Percentiles rank a stretch among this genome's conserved stretches.
phyloP scores from a whole-genome alignment of 192 early-diverging fungal genomes.

The Coemansia sp. region DNA sequence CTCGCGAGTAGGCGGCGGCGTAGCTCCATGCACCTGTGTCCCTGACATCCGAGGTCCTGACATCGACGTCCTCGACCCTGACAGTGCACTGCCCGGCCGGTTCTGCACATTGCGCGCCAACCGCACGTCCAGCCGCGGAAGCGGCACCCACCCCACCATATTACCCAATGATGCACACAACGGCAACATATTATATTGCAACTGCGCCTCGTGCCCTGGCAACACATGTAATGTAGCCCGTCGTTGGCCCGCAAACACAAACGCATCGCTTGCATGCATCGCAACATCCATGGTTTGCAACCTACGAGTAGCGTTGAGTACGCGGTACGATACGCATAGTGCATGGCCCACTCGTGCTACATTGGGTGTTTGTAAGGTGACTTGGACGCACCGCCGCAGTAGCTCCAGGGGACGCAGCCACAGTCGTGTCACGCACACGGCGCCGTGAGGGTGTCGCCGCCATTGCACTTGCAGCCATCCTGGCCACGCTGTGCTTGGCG shows the following conservation, averaged over 20 bases:
- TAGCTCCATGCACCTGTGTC: neutral
- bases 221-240: conserved; percentile 20
- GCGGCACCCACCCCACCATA: conserved; percentile 29
- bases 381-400: conserved; percentile 18
- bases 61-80: neutral
- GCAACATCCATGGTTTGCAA: conserved; percentile 22
- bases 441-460: conserved; percentile 12
- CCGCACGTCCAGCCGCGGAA: conserved; percentile 42
- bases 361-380: conserved; percentile 13
- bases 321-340: conserved; percentile 22
- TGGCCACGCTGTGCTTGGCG: conserved; percentile 19
- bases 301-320: conserved; percentile 30
- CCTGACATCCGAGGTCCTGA: neutral
- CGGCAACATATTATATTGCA: conserved; percentile 36
- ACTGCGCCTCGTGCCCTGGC: conserved; percentile 20
- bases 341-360: conserved; percentile 39
- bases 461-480: conserved; percentile 35
- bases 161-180: neutral
- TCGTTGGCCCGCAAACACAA: conserved; percentile 48
- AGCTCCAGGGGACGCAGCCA: conserved; percentile 36
- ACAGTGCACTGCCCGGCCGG: neutral
- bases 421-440: conserved; percentile 11
- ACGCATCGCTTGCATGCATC: conserved; percentile 41
- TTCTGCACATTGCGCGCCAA: conserved; percentile 7
- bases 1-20: conserved; percentile 37